Evolutionary conservation across 768 basidiomycete genomes (phyloP).

Genomic region (Hebeloma cylindrosporum): DNA sequence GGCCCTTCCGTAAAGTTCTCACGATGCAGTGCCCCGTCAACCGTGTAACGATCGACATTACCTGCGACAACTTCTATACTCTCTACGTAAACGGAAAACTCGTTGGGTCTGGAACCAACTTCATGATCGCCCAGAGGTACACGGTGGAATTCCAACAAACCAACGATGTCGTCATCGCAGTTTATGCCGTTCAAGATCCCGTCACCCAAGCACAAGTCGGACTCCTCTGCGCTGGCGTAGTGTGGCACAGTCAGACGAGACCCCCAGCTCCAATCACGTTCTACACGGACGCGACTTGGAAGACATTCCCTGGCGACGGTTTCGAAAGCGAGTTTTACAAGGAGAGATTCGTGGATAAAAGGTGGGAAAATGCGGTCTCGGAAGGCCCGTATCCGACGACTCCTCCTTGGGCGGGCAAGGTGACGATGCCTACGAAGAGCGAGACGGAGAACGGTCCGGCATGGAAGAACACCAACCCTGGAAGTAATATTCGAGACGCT

Average conservation of each 20-base stretch:
- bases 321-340: background rate
- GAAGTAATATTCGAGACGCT: too few species aligned
- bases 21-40: constrained; percentile 17
- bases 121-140: constrained; percentile 6
- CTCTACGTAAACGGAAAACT: constrained; percentile 30
- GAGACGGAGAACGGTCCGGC: too few species aligned
- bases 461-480: too few species aligned
- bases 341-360: background rate
- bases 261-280: background rate
- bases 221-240: constrained; percentile 2
- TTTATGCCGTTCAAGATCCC: constrained; percentile 8
- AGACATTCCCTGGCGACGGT: background rate
- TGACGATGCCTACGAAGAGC: too few species aligned
- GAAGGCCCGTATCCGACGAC: too few species aligned
- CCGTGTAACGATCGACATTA: constrained; percentile 25
- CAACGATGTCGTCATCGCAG: constrained; percentile 9
- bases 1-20: constrained; percentile 30
- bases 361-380: background rate
- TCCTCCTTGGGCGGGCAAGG: too few species aligned
- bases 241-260: constrained; percentile 5
- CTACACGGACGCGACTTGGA: constrained; percentile 3
- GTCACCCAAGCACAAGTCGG: background rate
- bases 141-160: constrained; percentile 9
- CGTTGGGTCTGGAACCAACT: constrained; percentile 23
- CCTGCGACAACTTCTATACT: constrained; percentile 25